These are phyloP conservation scores for Entonaema liquescens DNA, from an alignment of 495 filamentous ascomycete genomes.

Conservation along the genomic window DNA sequence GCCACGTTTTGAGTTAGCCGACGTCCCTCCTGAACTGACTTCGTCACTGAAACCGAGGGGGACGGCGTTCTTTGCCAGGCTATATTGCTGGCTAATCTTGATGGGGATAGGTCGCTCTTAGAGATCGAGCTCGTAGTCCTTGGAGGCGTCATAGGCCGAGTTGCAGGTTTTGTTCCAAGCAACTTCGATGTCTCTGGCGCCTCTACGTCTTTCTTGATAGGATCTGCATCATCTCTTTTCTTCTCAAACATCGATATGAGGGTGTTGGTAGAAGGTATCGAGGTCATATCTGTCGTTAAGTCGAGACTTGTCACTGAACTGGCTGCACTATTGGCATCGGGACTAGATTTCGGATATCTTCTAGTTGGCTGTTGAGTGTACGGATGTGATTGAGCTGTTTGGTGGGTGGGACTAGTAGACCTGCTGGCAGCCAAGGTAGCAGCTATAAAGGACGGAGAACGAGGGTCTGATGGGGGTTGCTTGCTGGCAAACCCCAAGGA, in stretches of 20 bases:
- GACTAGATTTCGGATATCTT: conserved; percentile 38
- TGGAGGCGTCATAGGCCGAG: conserved; percentile 38
- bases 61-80: conserved; percentile 27
- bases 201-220: conserved; percentile 49
- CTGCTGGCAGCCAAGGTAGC: conserved; percentile 65
- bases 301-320: conserved; percentile 42
- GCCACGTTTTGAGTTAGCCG: conserved; percentile 7
- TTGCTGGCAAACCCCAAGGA: conserved; percentile 28
- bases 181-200: conserved; percentile 34
- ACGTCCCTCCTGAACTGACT: conserved; percentile 1
- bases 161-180: conserved; percentile 11
- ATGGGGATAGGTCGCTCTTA: conserved; percentile 36
- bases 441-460: conserved; percentile 63
- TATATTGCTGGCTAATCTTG: conserved; percentile 24
- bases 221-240: conserved; percentile 44
- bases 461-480: conserved; percentile 35
- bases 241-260: conserved; percentile 70
- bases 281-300: conserved; percentile 58
- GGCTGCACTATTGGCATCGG: conserved; percentile 35
- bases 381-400: conserved; percentile 31
- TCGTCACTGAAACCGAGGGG: conserved; percentile 11
- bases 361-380: conserved; percentile 14
- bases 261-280: conserved; percentile 64
- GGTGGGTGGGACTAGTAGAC: conserved; percentile 53
- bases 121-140: conserved; percentile 33